Percentiles rank a stretch among this genome's conserved stretches.
These are phyloP conservation scores for Paramyrothecium sp. DNA, from an alignment of 2,329 filamentous ascomycete species.

Conservation along the genomic window DNA sequence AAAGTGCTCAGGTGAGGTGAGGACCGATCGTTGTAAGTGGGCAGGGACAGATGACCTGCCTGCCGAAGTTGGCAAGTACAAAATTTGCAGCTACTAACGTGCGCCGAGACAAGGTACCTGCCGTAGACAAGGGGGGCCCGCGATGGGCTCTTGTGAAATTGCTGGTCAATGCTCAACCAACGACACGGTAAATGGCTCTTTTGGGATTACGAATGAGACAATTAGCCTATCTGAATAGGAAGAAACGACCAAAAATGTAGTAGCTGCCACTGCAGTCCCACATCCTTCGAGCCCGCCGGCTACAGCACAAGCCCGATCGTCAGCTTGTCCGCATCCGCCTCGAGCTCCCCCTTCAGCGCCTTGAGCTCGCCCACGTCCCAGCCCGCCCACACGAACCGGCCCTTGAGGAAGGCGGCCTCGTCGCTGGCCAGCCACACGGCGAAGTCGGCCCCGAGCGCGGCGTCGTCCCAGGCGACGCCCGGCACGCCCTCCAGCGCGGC, in stretches of 20 bases:
- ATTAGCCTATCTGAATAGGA: background rate
- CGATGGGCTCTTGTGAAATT: background rate
- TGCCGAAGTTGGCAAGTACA: background rate
- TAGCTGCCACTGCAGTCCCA: too few relatives aligned
- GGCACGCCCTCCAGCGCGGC: conserved; percentile 5
- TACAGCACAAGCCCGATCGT: conserved; percentile 10
- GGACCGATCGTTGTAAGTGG: background rate
- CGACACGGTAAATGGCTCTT: background rate
- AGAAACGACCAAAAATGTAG: background rate
- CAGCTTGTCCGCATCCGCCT: conserved; percentile 12
- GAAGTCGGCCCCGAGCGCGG: conserved; percentile 38
- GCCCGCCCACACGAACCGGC: conserved; percentile 44
- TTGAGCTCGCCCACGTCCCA: conserved; percentile 53
- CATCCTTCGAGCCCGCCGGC: too few relatives aligned
- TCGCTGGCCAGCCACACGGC: conserved; percentile 40
- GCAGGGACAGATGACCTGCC: background rate
- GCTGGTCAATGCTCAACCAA: background rate
- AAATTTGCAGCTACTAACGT: background rate
- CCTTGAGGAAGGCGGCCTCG: conserved; percentile 45
- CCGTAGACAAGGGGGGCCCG: too few relatives aligned
- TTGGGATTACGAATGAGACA: too few relatives aligned
- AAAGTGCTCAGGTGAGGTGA: background rate
- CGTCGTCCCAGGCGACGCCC: conserved; percentile 13
- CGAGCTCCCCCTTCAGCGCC: conserved; percentile 30
- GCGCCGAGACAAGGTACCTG: too few relatives aligned